Base-by-base conservation (phyloP, 2,329 filamentous ascomycete species). In the Sodiomyces alkalinus region DNA sequence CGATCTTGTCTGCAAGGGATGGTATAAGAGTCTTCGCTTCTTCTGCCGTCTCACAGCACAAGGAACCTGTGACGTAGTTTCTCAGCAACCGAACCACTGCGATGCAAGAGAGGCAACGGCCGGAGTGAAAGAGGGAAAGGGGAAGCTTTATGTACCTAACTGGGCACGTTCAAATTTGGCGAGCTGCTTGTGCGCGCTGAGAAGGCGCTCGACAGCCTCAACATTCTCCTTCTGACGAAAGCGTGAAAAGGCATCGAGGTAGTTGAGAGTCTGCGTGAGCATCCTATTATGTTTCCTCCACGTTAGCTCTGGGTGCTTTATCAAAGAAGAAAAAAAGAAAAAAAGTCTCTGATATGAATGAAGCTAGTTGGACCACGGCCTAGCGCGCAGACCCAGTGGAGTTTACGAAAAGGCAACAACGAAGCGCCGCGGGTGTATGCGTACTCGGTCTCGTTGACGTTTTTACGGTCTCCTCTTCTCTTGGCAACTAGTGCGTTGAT, bases 21-120 rank as follows among this genome's bases (percentile, higher is more conserved):
- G 90, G 92, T 37, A 98, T 92, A 33, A 98, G 66, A 7, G 83
- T 93, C 59, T 93, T 94, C 35, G 90, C 90, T 57, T 98, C 92
- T 48, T 98, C 90, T 33, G 83, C 79, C 24, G 75, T 79, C 44
- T 92, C 86, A 49, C 86, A 93, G 54, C 85, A 93, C 21, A 98
- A 63, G 18, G 82, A 92, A 19, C 85, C 86, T 92, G 46, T 41
- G 46, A 12, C n/a, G 19, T n/a, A 17, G 13, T 6, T 4, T 26
- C 20, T 37, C 29, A 36, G 36, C 19, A 25, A 21, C 6, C n/a
- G n/a, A n/a, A n/a, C 12, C 15, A n/a, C 9, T 7, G 2, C 13
- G 9, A 8, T 16, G 17, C n/a, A n/a, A n/a, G n/a, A n/a, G n/a
- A n/a, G n/a, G n/a, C 13, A n/a, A 4, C 3, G n/a, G 14, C 11